A percentile compares a stretch with the other conserved stretches of the same genome.
Evolutionary conservation across 2,329 filamentous ascomycete species (phyloP).

Genomic region (Botrytis fragariae): DNA sequence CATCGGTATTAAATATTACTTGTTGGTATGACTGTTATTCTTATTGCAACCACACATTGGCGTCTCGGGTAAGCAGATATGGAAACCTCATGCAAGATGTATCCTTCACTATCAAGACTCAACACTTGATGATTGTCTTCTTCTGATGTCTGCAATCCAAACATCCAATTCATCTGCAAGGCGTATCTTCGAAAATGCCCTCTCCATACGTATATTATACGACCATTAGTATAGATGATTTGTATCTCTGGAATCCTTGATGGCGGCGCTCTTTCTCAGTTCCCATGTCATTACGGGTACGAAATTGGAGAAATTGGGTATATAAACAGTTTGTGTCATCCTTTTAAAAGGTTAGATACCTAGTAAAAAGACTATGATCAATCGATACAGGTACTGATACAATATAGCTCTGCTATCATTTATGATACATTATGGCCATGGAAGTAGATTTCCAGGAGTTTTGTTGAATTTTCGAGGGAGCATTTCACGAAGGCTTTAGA

Average conservation of each 20-base stretch:
- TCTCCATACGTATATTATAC: fast-evolving
- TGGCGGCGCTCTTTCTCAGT: neutral
- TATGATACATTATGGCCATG: neutral
- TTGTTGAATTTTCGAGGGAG: neutral
- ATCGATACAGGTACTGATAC: neutral
- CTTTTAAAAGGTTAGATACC: fast-evolving
- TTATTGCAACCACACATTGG: neutral
- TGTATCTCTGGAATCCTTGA: neutral
- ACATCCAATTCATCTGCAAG: neutral
- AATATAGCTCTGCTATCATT: no score
- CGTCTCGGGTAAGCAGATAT: neutral
- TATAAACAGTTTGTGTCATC: neutral
- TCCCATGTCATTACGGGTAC: neutral
- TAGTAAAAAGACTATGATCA: neutral
- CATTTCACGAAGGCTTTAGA: neutral
- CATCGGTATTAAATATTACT: neutral
- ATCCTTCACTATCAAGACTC: neutral
- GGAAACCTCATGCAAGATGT: neutral
- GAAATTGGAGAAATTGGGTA: neutral
- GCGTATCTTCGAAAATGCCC: no score
- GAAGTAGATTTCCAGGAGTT: neutral
- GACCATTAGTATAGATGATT: neutral
- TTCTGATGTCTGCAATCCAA: neutral
- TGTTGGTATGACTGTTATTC: neutral
- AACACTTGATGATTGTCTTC: neutral